Conservation (phyloP, 495 filamentous ascomycete genomes). For the Pseudevernia furfuracea region DNA sequence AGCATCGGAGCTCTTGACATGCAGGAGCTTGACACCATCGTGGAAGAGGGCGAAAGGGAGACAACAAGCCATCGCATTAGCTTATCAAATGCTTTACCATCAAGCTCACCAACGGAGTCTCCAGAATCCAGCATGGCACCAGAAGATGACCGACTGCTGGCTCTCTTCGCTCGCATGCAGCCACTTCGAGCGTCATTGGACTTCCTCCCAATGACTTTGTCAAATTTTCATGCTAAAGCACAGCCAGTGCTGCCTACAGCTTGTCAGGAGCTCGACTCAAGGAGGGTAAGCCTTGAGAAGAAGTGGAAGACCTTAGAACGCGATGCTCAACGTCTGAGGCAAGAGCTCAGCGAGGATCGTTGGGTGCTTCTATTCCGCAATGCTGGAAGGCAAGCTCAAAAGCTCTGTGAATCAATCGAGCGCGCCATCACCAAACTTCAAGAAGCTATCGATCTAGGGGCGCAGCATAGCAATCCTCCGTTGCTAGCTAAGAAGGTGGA, state of each 20-base stretch:
- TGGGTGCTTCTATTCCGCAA: conserved; percentile 94
- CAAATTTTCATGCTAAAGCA: conserved; percentile 72
- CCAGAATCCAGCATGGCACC: conserved; percentile 52
- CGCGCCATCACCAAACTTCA: conserved; percentile 73
- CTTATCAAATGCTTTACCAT: conserved; percentile 47
- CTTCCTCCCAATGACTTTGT: conserved; percentile 92
- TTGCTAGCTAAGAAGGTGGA: conserved; percentile 72
- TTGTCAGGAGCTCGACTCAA: conserved; percentile 75
- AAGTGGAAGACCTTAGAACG: conserved; percentile 74
- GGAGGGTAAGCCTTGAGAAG: conserved; percentile 61
- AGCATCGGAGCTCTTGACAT: conserved; percentile 64
- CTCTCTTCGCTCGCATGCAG: conserved; percentile 89
- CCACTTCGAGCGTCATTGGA: conserved; percentile 86
- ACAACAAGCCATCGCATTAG: conserved; percentile 59
- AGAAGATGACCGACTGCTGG: conserved; percentile 72
- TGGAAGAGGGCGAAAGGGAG: conserved; percentile 61
- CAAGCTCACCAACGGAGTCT: conserved; percentile 49
- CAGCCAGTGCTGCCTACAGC: conserved; percentile 74
- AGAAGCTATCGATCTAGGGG: conserved; percentile 67
- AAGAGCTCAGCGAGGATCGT: conserved; percentile 86
- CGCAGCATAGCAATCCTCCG: conserved; percentile 59
- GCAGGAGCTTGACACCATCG: conserved; percentile 84
- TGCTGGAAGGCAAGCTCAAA: conserved; percentile 83
- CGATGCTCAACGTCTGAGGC: conserved; percentile 77
- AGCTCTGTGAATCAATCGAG: conserved; percentile 89